Base-by-base conservation (phyloP, 1,284 basidiomycete species). In the Trichosporon sp. region DNA sequence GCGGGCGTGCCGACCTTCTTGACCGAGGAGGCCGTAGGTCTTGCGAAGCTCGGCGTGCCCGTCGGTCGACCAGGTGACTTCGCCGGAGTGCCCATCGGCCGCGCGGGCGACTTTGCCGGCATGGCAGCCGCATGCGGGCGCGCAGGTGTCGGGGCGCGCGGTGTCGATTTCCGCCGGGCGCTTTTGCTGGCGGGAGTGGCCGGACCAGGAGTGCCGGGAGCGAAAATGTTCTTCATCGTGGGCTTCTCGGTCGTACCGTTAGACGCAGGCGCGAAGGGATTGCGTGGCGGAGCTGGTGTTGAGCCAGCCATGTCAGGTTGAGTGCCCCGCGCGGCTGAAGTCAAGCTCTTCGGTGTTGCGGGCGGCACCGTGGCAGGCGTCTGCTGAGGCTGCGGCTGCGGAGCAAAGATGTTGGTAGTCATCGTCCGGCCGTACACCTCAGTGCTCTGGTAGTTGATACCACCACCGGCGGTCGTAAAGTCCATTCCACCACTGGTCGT, bases 401-500 rank as follows among this genome's bases (percentile, higher is more conserved):
- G 54, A 2, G 64, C 64, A 14, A 65, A 65, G 52, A 65, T 62
- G 44, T 62, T 65, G 23, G 64, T 65, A 19, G 57, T 62, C 37
- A 44, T 36, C 11, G 54, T 27, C 11, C 37, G 36, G 7, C 49
- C 49, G 40, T 57, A 65, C 4, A 56, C 56, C 27, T 27, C 40
- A 2, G 63, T 64, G 33, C 33, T 64, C 44, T 61, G 44, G 44
- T 61, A 44, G 44, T 25, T 46, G 36, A 63, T 61, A 6, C 65
- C 62, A 13, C 65, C 65, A 7, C 52, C 44, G 1, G 36, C 62
- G 3, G 34, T 19, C 0, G 65, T 63, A 21, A 66, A 58, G 29
- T 66, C 61, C 58, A 62, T 56, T 2, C 37, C 60, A 21, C 60
- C 61, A n/a, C 34, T 29, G 25, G 33, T 37, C n/a, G 59, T 31